Evolutionary conservation across 2,329 filamentous ascomycete genomes (phyloP).

Genomic region (Colletotrichum cordylinicola): DNA sequence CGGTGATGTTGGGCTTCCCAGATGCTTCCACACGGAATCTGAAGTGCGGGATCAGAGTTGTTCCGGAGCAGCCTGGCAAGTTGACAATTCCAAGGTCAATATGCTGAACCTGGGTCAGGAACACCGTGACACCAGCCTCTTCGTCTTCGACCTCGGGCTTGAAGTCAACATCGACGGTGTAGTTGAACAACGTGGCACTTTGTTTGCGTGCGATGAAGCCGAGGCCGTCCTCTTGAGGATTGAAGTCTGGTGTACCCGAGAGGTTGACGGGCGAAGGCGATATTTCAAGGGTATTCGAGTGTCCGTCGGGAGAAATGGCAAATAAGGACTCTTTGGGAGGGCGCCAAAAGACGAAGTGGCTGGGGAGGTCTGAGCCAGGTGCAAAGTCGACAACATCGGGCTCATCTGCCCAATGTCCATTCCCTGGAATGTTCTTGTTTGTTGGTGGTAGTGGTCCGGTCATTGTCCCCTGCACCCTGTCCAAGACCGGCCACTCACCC

Average conservation of each 20-base stretch:
- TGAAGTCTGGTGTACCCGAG: constrained; percentile 32
- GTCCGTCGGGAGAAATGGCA: constrained; percentile 37
- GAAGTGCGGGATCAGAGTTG: constrained; percentile 39
- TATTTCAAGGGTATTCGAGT: constrained; percentile 39
- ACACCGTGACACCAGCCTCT: constrained; percentile 59
- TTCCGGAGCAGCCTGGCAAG: constrained; percentile 23
- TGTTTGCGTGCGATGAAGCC: constrained; percentile 60
- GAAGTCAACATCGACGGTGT: constrained; percentile 51
- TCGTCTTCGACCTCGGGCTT: constrained; percentile 40
- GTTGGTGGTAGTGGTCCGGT: constrained; percentile 41
- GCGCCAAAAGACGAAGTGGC: constrained; percentile 53
- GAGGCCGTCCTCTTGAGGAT: constrained; percentile 44
- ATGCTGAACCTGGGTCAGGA: constrained; percentile 60
- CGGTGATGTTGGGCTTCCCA: constrained; percentile 32
- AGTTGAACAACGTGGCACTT: constrained; percentile 60
- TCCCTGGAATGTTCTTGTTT: constrained; percentile 37
- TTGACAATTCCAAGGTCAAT: constrained; percentile 49
- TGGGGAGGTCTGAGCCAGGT: constrained; percentile 38
- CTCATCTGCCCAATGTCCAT: constrained; percentile 46
- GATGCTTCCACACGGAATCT: constrained; percentile 48
- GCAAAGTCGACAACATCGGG: constrained; percentile 53
- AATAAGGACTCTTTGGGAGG: constrained; percentile 45
- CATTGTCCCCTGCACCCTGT: constrained; percentile 49
- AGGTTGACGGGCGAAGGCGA: constrained; percentile 25
- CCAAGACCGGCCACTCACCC: constrained; percentile 52